Percentiles rank a stretch among this genome's conserved stretches.
These are phyloP conservation scores for Combretum micranthum DNA, from an alignment of 345 rosid genomes.

Conservation along the genomic window DNA sequence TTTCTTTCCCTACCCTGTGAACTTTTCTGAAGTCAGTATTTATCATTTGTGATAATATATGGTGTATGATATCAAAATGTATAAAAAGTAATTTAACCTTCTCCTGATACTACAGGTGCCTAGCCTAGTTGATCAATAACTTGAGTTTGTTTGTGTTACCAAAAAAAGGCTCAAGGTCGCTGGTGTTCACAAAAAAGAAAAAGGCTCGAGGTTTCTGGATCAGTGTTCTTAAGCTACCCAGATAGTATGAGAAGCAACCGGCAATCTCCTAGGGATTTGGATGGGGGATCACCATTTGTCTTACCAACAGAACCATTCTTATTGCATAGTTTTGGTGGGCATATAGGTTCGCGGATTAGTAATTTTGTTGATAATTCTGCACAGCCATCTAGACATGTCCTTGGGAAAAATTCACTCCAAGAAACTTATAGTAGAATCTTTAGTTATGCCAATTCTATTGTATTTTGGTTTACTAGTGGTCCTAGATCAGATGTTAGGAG, in stretches of 20 bases:
- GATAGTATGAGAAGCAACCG: slow-evolving; percentile 33
- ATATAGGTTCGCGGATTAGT: slow-evolving; percentile 29
- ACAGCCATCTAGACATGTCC: slow-evolving; percentile 26
- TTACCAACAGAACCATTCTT: slow-evolving; percentile 44
- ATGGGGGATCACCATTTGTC: slow-evolving; percentile 32
- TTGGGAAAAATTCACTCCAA: slow-evolving; percentile 40
- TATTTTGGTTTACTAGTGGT: slow-evolving; percentile 44
- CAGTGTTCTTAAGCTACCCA: background rate
- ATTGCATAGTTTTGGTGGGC: slow-evolving; percentile 29
- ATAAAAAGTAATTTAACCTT: too few species aligned
- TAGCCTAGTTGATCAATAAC: too few species aligned
- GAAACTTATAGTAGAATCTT: slow-evolving; percentile 59
- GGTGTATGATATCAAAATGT: too few species aligned
- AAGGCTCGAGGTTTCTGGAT: slow-evolving; percentile 13
- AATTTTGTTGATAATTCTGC: slow-evolving; percentile 23
- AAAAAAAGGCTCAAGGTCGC: too few species aligned
- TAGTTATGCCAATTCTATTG: slow-evolving; percentile 49
- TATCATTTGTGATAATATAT: too few species aligned
- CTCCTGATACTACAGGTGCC: too few species aligned
- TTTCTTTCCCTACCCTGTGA: too few species aligned
- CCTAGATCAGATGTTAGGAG: slow-evolving; percentile 37
- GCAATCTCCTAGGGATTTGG: slow-evolving; percentile 39
- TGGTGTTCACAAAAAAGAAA: background rate
- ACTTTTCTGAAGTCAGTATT: too few species aligned
- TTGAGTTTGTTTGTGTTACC: too few species aligned